phyloP scores from a whole-genome alignment of 345 rosid genomes.

The Bretschneidera sinensis region DNA sequence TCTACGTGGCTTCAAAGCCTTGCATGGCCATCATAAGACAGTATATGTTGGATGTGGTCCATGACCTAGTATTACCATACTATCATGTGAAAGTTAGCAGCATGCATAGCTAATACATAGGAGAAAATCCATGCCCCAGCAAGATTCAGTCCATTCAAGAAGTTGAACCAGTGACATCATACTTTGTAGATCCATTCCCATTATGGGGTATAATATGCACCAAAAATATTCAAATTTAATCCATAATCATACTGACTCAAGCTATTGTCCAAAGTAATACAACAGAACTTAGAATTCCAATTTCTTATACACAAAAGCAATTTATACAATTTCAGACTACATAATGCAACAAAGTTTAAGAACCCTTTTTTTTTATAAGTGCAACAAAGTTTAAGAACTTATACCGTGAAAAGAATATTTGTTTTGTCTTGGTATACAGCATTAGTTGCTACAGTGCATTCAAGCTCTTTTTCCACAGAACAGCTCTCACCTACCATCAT shows the following conservation, averaged over 20 bases:
- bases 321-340: constrained; percentile 3
- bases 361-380: too few relatives aligned
- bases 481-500: constrained; percentile 83
- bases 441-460: constrained; percentile 60
- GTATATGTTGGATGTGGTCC: too few relatives aligned
- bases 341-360: constrained; percentile 20
- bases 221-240: background rate
- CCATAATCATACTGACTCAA: constrained; percentile 1
- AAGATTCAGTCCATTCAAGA: too few relatives aligned
- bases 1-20: too few relatives aligned
- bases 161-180: too few relatives aligned
- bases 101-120: too few relatives aligned
- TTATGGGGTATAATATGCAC: background rate
- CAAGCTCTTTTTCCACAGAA: constrained; percentile 88
- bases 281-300: background rate
- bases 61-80: too few relatives aligned
- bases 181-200: too few relatives aligned
- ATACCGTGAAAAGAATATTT: constrained; percentile 93
- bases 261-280: background rate
- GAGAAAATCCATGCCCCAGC: too few relatives aligned
- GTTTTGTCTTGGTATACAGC: constrained; percentile 99
- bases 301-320: background rate
- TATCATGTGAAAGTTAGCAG: too few relatives aligned
- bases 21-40: too few relatives aligned
- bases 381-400: constrained; percentile 18